These are phyloP conservation scores for Yamadazyma trypodendri DNA, from an alignment of 1,139 yeast genomes.

Conservation along the genomic window DNA sequence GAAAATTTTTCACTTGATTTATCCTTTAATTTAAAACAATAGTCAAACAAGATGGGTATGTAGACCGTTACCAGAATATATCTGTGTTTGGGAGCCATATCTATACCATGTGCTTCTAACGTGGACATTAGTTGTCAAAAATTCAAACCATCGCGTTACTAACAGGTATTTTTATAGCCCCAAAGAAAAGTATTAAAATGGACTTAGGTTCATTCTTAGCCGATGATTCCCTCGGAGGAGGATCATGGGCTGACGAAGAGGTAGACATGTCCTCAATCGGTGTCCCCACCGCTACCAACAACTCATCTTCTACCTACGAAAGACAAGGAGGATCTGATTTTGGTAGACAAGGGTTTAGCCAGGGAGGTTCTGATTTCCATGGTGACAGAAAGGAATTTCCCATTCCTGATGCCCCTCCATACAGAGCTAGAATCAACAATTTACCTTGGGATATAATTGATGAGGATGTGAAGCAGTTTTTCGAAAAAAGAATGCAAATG, in stretches of 20 bases:
- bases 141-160: constrained; percentile 1
- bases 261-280: constrained; percentile 56
- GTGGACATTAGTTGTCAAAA: too few relatives aligned
- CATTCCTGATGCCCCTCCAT: constrained; percentile 90
- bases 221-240: constrained; percentile 46
- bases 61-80: background rate
- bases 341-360: constrained; percentile 3
- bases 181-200: constrained; percentile 47
- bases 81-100: too few relatives aligned
- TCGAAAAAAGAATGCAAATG: constrained; percentile 59
- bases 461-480: constrained; percentile 61
- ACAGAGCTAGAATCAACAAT: constrained; percentile 81
- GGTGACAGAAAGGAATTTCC: constrained; percentile 67
- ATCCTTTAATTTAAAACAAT: constrained; percentile 1
- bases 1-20: constrained; percentile 6
- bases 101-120: background rate
- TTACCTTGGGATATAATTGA: constrained; percentile 83
- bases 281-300: constrained; percentile 39
- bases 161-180: constrained; percentile 19
- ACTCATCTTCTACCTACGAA: constrained; percentile 29
- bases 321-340: constrained; percentile 12
- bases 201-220: constrained; percentile 52
- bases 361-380: constrained; percentile 1
- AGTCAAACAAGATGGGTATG: constrained; percentile 5
- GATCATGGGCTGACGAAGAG: constrained; percentile 63